Conservation (phyloP, 1,284 basidiomycete species). For the Irpex lacteus region DNA sequence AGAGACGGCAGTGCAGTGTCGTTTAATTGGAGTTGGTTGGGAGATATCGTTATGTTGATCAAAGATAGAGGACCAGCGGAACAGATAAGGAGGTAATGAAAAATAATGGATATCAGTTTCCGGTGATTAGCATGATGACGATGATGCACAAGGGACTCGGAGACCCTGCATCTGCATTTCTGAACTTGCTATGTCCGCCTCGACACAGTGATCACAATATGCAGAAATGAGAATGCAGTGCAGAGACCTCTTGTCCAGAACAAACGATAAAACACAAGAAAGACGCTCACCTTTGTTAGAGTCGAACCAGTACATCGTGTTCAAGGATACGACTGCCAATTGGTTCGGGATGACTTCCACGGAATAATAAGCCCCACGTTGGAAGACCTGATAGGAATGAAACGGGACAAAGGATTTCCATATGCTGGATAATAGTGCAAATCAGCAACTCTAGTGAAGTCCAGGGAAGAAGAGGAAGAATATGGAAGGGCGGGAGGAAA, state of each 20-base stretch:
- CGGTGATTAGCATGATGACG: background rate
- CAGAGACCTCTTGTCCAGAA: background rate
- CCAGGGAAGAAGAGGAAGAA: background rate
- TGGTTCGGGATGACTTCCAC: conserved; percentile 78
- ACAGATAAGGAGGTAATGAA: background rate
- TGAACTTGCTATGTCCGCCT: background rate
- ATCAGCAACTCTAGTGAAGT: background rate
- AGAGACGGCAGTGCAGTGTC: background rate
- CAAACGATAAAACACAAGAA: conserved; percentile 1
- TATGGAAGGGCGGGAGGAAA: background rate
- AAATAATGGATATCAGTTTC: background rate
- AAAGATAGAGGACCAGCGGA: background rate
- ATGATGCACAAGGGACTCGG: background rate
- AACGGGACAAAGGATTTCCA: conserved; percentile 87
- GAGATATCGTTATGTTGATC: background rate
- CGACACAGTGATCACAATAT: background rate
- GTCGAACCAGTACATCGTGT: conserved; percentile 93
- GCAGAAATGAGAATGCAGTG: background rate
- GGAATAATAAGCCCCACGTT: conserved; percentile 83
- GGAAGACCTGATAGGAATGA: conserved; percentile 77
- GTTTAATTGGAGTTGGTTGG: background rate
- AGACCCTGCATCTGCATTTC: background rate
- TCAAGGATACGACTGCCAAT: conserved; percentile 82
- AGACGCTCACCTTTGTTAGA: conserved; percentile 74
- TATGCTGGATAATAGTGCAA: conserved; percentile 45